phyloP scores from a whole-genome alignment of 495 filamentous ascomycete genomes.

The Jackrogersella minutella region DNA sequence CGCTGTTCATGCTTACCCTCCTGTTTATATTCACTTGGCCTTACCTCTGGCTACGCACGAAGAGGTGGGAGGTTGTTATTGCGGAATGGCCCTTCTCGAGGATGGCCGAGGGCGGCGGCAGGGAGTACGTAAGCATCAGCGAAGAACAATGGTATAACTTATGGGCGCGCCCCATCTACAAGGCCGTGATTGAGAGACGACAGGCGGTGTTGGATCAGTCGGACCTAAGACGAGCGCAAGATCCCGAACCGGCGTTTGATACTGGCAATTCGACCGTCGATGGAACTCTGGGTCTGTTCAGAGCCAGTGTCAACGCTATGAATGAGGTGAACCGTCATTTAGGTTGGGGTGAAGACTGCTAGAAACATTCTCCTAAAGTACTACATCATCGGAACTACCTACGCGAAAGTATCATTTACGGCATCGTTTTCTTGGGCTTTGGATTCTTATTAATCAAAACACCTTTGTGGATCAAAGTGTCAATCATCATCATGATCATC shows the following conservation, averaged over 20 bases:
- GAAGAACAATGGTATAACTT: slow-evolving; percentile 59
- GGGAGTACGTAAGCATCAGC: slow-evolving; percentile 55
- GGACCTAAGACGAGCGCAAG: slow-evolving; percentile 51
- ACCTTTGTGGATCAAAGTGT: slow-evolving; percentile 12
- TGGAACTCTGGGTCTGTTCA: slow-evolving; percentile 44
- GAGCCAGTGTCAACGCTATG: slow-evolving; percentile 52
- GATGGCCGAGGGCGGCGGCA: slow-evolving; percentile 34
- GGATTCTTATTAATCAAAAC: not conserved
- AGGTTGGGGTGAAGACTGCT: slow-evolving; percentile 53
- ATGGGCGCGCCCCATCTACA: slow-evolving; percentile 54
- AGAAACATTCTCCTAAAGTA: slow-evolving; percentile 16
- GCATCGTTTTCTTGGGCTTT: slow-evolving; percentile 5
- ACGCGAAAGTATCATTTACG: slow-evolving; percentile 1
- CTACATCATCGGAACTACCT: not conserved
- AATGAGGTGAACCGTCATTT: slow-evolving; percentile 55
- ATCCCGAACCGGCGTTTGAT: slow-evolving; percentile 38
- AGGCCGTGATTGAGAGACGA: slow-evolving; percentile 52
- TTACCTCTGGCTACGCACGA: slow-evolving; percentile 66
- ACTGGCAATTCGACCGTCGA: slow-evolving; percentile 40
- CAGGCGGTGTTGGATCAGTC: slow-evolving; percentile 51
- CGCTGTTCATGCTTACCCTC: slow-evolving; percentile 67
- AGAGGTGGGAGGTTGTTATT: slow-evolving; percentile 65
- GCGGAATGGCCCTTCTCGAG: slow-evolving; percentile 62
- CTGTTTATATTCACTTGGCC: slow-evolving; percentile 71
- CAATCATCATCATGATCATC: slow-evolving; percentile 4